A percentile compares a stretch with the other conserved stretches of the same genome.
phyloP scores from a whole-genome alignment of 495 filamentous ascomycete species.

The Astrothelium subdiscretum region DNA sequence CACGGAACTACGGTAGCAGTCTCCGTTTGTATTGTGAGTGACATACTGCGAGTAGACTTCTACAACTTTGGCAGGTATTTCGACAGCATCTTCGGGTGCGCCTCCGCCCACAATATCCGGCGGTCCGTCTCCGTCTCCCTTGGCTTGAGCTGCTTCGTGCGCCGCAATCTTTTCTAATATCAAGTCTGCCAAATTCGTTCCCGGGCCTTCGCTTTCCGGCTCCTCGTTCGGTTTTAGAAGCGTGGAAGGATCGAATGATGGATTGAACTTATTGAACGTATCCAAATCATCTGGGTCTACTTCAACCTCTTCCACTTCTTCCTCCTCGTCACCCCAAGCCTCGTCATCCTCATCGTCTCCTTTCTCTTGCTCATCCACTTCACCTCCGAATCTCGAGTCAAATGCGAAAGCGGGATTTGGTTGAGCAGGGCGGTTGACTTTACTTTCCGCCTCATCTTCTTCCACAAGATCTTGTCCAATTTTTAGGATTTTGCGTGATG shows the following conservation, averaged over 20 bases:
- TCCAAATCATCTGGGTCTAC: constrained; percentile 83
- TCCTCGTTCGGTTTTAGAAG: constrained; percentile 30
- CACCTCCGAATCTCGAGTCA: constrained; percentile 44
- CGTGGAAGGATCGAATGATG: constrained; percentile 34
- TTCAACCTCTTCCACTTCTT: constrained; percentile 39
- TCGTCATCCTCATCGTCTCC: constrained; percentile 45
- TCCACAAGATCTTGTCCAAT: constrained; percentile 75
- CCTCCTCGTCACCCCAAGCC: constrained; percentile 55
- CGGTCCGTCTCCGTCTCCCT: constrained; percentile 4
- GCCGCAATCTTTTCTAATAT: constrained; percentile 90
- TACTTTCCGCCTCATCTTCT: constrained; percentile 51
- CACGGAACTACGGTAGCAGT: too few relatives aligned
- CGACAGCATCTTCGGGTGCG: constrained; percentile 62
- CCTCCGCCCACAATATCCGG: constrained; percentile 38
- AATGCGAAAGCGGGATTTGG: constrained; percentile 55
- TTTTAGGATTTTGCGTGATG: constrained; percentile 75
- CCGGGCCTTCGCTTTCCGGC: constrained; percentile 37
- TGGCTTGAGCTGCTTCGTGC: constrained; percentile 61
- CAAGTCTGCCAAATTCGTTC: constrained; percentile 78
- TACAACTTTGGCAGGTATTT: constrained; percentile 80
- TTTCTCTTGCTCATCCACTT: constrained; percentile 21
- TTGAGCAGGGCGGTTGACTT: constrained; percentile 19
- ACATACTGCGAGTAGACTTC: constrained; percentile 86
- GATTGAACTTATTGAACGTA: constrained; percentile 82
- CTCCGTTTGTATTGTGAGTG: background rate